Percentiles rank a stretch among this genome's conserved stretches.
Evolutionary conservation across 2,329 filamentous ascomycete species (phyloP).

Genomic region (Penicillium capsulatum): DNA sequence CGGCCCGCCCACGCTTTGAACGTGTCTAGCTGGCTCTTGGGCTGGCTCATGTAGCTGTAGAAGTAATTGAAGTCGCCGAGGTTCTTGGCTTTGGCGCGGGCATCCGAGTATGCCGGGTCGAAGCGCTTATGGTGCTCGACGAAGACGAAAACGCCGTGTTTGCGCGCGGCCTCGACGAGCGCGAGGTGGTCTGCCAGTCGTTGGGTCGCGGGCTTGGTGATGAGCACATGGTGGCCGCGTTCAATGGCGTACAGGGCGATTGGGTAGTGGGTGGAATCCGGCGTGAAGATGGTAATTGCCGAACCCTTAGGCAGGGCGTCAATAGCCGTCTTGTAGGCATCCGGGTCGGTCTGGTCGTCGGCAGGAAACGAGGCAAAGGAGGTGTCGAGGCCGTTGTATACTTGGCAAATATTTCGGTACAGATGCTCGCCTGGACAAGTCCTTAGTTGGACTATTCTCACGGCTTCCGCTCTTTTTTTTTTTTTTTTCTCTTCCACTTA

Average conservation of each 20-base stretch:
- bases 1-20: slow-evolving; percentile 92
- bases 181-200: slow-evolving; percentile 72
- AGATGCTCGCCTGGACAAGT: slow-evolving; percentile 65
- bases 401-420: slow-evolving; percentile 77
- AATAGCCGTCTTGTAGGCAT: slow-evolving; percentile 85
- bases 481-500: slow-evolving; percentile 45
- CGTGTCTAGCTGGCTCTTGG: slow-evolving; percentile 84
- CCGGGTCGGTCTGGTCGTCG: slow-evolving; percentile 66
- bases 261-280: slow-evolving; percentile 86
- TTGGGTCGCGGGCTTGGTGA: slow-evolving; percentile 93
- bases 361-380: slow-evolving; percentile 79
- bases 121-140: slow-evolving; percentile 96
- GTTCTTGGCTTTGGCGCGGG: slow-evolving; percentile 67
- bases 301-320: slow-evolving; percentile 75
- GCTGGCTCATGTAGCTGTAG: slow-evolving; percentile 94
- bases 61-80: slow-evolving; percentile 98
- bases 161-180: slow-evolving; percentile 66
- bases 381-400: slow-evolving; percentile 84
- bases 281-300: slow-evolving; percentile 94
- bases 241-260: slow-evolving; percentile 91
- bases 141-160: slow-evolving; percentile 81
- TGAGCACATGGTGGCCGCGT: slow-evolving; percentile 79
- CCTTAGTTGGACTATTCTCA: not conserved
- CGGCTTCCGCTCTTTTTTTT: slow-evolving; percentile 10
- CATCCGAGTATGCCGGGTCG: slow-evolving; percentile 89